Conservation (phyloP, 2,329 filamentous ascomycete species). For the Phyllosticta citribraziliensis region DNA sequence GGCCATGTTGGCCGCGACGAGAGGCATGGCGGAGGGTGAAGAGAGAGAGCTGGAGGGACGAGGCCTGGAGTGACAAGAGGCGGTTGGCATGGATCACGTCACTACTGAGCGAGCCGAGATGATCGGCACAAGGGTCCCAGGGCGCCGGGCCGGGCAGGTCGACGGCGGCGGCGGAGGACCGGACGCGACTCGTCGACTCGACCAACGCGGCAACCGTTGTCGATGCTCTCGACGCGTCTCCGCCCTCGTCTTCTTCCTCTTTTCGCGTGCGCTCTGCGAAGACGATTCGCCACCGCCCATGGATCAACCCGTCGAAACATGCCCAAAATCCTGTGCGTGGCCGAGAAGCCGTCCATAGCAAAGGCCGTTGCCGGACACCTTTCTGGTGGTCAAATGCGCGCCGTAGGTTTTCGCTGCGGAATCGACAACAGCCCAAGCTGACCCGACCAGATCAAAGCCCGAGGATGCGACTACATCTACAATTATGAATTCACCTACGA, state of each 20-base stretch:
- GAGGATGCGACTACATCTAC: constrained; percentile 68
- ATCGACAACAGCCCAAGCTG: background rate
- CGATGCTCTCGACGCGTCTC: background rate
- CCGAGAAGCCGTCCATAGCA: constrained; percentile 88
- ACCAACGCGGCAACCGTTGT: constrained; percentile 1
- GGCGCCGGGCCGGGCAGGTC: background rate
- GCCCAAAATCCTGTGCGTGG: constrained; percentile 61
- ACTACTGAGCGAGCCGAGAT: background rate
- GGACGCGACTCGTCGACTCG: background rate
- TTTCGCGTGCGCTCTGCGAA: background rate
- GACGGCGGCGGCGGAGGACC: background rate
- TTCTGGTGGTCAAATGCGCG: constrained; percentile 48
- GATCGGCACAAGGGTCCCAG: constrained; percentile 8
- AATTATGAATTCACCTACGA: constrained; percentile 90
- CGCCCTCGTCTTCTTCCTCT: background rate
- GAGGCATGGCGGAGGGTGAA: background rate
- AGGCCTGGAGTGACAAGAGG: background rate
- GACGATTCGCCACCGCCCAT: background rate
- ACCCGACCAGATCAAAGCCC: constrained; percentile 51
- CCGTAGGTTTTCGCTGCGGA: background rate
- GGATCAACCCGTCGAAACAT: constrained; percentile 14
- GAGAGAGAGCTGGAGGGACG: background rate
- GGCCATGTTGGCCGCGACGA: constrained; percentile 39
- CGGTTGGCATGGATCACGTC: constrained; percentile 4
- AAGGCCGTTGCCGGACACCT: constrained; percentile 89